phyloP scores from a whole-genome alignment of 2,329 filamentous ascomycete genomes.

The Paraphoma chrysanthemicola region DNA sequence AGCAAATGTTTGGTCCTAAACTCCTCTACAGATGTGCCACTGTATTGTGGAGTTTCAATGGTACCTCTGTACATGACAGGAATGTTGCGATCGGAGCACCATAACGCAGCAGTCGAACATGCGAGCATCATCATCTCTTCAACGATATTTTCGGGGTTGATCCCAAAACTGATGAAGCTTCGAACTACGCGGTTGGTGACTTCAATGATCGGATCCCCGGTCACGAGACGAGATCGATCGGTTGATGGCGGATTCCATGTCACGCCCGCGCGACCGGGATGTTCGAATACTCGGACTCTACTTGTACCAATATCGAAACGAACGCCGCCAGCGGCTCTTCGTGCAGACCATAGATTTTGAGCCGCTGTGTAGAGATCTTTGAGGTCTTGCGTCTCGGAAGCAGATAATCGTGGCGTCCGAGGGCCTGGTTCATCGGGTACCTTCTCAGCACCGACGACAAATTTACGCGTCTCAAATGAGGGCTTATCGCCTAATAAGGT shows the following conservation, averaged over 20 bases:
- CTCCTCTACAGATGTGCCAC: slow-evolving; percentile 17
- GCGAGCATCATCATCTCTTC: slow-evolving; percentile 63
- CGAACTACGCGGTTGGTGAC: slow-evolving; percentile 14
- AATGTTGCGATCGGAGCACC: slow-evolving; percentile 60
- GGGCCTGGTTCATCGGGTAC: slow-evolving; percentile 1
- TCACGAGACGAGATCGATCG: slow-evolving; percentile 44
- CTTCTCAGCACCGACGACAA: slow-evolving; percentile 37
- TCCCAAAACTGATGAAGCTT: slow-evolving; percentile 14
- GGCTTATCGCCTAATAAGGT: slow-evolving; percentile 45
- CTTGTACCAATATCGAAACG: slow-evolving; percentile 37
- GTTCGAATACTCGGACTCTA: slow-evolving; percentile 48
- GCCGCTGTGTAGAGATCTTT: slow-evolving; percentile 45
- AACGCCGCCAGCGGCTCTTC: slow-evolving; percentile 48
- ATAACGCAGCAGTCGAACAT: slow-evolving; percentile 57
- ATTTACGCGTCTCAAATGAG: slow-evolving; percentile 14
- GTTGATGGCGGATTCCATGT: slow-evolving; percentile 51
- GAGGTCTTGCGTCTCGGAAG: slow-evolving; percentile 36
- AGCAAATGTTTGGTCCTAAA: slow-evolving; percentile 44
- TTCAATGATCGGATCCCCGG: slow-evolving; percentile 55
- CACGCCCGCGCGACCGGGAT: slow-evolving; percentile 36
- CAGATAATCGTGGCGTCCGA: slow-evolving; percentile 17
- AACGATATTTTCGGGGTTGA: slow-evolving; percentile 39
- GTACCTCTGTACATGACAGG: slow-evolving; percentile 59
- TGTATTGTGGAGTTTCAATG: slow-evolving; percentile 22
- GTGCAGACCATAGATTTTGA: slow-evolving; percentile 35